Conservation (phyloP, 2,329 filamentous ascomycete genomes). For the Penicillium psychrosexuale region DNA sequence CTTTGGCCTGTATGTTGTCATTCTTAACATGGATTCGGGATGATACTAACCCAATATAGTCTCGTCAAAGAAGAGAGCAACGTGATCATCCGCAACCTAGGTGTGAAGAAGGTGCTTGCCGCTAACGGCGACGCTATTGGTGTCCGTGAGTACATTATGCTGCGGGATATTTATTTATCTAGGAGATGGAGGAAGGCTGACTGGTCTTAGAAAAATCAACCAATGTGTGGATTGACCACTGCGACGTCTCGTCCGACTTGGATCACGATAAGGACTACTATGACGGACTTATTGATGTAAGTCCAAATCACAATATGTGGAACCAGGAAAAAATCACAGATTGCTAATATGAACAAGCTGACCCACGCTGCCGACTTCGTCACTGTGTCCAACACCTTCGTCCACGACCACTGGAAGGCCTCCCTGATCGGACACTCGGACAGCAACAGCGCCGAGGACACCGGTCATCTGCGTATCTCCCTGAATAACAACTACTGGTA, state of each 20-base stretch:
- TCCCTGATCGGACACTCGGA: constrained; percentile 59
- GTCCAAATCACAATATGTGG: neutral
- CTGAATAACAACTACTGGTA: constrained; percentile 65
- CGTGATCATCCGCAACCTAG: constrained; percentile 62
- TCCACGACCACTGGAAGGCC: constrained; percentile 63
- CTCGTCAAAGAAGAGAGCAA: constrained; percentile 56
- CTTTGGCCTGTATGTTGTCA: constrained; percentile 31
- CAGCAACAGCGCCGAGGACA: constrained; percentile 58
- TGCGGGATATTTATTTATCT: neutral
- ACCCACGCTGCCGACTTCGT: constrained; percentile 61
- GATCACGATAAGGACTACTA: constrained; percentile 66
- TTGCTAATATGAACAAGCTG: constrained; percentile 27
- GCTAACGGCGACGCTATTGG: constrained; percentile 58
- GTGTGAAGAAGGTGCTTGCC: constrained; percentile 57
- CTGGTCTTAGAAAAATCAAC: constrained; percentile 23
- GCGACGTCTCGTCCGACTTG: constrained; percentile 60
- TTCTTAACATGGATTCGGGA: constrained; percentile 23
- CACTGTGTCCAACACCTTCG: constrained; percentile 51
- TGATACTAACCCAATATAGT: constrained; percentile 35
- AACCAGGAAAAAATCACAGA: neutral
- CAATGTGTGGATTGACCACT: constrained; percentile 67
- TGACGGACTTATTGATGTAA: constrained; percentile 61
- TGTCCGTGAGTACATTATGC: constrained; percentile 45
- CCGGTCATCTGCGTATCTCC: constrained; percentile 60
- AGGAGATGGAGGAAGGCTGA: constrained; percentile 24